These are phyloP conservation scores for Podospora pseudoanserina DNA, from an alignment of 495 filamentous ascomycete genomes.

Conservation along the genomic window DNA sequence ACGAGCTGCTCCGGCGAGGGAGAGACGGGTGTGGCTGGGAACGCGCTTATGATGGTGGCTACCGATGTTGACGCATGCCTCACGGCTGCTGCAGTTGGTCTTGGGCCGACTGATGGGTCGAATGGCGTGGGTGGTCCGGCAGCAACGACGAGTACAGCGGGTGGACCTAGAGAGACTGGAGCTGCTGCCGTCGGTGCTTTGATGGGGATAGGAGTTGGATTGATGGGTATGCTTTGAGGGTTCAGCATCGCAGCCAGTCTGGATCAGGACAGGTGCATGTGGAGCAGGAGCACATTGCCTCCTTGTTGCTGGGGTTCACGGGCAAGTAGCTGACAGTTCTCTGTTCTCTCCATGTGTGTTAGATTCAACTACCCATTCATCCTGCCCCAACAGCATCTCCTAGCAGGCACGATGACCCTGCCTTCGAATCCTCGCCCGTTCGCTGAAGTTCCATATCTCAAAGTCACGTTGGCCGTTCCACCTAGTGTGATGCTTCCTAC, in stretches of 20 bases:
- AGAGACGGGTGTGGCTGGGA: background rate
- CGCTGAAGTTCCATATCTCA: background rate
- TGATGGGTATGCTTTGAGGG: no score
- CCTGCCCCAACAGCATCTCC: background rate
- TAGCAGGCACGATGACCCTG: background rate
- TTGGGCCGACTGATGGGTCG: no score
- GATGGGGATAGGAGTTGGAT: no score
- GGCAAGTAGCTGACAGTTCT: no score
- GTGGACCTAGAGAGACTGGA: constrained; percentile 13
- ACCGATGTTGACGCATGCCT: background rate
- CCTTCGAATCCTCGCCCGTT: constrained; percentile 4
- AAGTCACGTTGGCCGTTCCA: background rate
- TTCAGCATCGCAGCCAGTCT: constrained; percentile 2
- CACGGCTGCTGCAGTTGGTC: constrained; percentile 21
- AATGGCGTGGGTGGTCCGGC: no score
- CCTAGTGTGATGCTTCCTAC: background rate
- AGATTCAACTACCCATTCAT: background rate
- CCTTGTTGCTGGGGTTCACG: no score
- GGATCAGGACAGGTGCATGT: background rate
- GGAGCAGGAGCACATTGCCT: no score
- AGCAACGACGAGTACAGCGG: constrained; percentile 13
- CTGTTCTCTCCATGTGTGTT: no score
- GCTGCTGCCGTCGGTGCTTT: no score
- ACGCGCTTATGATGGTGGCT: background rate
- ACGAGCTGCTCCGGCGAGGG: background rate